Base-by-base conservation (phyloP, 2,329 filamentous ascomycete genomes). In the Trichophyton rubrum region DNA sequence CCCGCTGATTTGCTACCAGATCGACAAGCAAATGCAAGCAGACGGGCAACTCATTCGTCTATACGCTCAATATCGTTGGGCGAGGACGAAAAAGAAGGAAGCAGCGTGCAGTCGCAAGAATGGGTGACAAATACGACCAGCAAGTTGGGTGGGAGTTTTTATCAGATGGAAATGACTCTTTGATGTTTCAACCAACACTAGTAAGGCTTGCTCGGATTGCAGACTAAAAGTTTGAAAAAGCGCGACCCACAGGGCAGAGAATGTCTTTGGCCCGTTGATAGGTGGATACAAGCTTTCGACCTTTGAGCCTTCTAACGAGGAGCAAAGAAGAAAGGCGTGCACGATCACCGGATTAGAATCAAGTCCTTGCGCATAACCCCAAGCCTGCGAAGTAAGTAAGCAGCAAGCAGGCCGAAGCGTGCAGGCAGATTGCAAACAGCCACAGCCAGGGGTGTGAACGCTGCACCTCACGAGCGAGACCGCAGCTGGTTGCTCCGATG, bases 151-250 rank as follows among this genome's bases (percentile, higher is more conserved):
- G 27, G 51, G 8, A 17, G 51, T 13, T 17, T 15, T 55, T 55
- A 55, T 55, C 51, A 55, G 51, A 55, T 55, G 51, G 27, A 51
- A 55, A 55, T 55, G 51, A 55, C 51, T 55, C 47, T 55, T 55
- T 35, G 51, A 55, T 35, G 27, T 55, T 55, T 55, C 51, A 55
- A 55, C 51, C 51, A 55, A 38, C 51, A 17, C 51, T 30, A 55
- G 27, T 30, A 30, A 30, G 51, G 20, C 15, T 53, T 55, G 51
- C 51, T 55, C 51, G 15, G 51, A 35, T 55, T 38, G 6, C 30
- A 35, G 51, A 30, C 47, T 17, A 55, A 53, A 53, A 55, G 51
- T 55, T 30, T 55, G 51, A 55, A 55, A 24, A 55, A 35, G 51
- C 51, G 27, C 51, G 51, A 55, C 51, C 51, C 51, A 55, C 51